phyloP scores from a whole-genome alignment of 129 eudicot genomes.

The Artemisia tridentata region DNA sequence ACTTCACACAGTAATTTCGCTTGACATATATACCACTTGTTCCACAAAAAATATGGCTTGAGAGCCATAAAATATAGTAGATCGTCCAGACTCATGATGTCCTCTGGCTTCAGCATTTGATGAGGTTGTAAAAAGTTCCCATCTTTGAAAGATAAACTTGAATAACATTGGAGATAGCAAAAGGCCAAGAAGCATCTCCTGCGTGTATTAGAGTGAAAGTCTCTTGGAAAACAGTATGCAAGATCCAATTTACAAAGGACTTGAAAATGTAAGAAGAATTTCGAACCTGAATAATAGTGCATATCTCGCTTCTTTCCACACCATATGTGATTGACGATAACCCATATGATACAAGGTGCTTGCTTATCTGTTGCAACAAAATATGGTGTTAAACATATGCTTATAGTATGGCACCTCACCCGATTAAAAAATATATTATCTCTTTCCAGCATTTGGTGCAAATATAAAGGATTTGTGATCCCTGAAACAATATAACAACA shows the following conservation, averaged over 20 bases:
- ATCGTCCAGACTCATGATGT: slow-evolving; percentile 35
- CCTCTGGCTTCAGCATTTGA: slow-evolving; percentile 23
- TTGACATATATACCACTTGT: too few relatives aligned
- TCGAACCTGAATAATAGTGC: too few relatives aligned
- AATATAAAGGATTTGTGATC: too few relatives aligned
- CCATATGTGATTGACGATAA: slow-evolving; percentile 25
- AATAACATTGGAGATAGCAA: slow-evolving; percentile 65
- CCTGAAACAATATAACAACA: too few relatives aligned
- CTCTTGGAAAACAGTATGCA: not conserved
- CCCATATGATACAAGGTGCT: slow-evolving; percentile 30
- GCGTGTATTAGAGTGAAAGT: slow-evolving; percentile 17
- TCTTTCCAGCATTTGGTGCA: too few relatives aligned
- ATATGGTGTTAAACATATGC: not conserved
- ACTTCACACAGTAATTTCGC: too few relatives aligned
- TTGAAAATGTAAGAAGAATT: not conserved
- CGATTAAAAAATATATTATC: not conserved
- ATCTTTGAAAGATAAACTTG: slow-evolving; percentile 39
- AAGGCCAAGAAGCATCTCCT: slow-evolving; percentile 85
- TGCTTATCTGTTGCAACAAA: slow-evolving; percentile 41
- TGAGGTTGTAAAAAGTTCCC: slow-evolving; percentile 31
- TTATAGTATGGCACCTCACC: slow-evolving; percentile 12
- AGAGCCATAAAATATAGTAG: slow-evolving; percentile 54
- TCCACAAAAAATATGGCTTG: too few relatives aligned
- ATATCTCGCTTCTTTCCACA: too few relatives aligned
- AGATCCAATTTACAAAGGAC: not conserved